Base-by-base conservation (phyloP, 441 rosid genomes). In the Manihot esculenta region DNA sequence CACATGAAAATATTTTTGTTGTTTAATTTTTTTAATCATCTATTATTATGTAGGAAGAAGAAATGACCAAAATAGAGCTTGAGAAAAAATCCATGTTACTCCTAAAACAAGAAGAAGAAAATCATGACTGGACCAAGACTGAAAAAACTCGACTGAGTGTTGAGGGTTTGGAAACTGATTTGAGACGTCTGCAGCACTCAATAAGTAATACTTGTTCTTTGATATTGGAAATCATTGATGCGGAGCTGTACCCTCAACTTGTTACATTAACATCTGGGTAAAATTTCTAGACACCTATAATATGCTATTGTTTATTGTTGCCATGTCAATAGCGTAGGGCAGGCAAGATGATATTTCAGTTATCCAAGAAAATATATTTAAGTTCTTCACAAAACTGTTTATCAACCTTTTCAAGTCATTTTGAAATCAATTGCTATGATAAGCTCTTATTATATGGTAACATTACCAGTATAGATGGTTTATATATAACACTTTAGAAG, bases 231-330 rank as follows among this genome's bases (percentile, higher is more conserved):
- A 80, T 87, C 55, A 87, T 92, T 68, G 88, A 90, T 50, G 83
- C 78, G 68, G 99, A 94, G 86, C 90, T 94, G 68, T 81, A 89
- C 75, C 99, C 98, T 47, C 99, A 94, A 79, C 87, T 92, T 64
- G 81, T 87, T 66, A 72, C 90, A 42, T 76, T 94, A 78, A 86
- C 84, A 79, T 84, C 94, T 0, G 98, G 98, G 99, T 94, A 92
- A 86, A 73, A 56, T 12, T 27, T 45, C 5, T 45, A 59, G 20
- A 60, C 20, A 11, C 56, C 24, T 24, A n/a, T 66, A 11, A 7
- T 27, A 49, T 44, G 56, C 48, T 35, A 0, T 60, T 60, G 10
- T 59, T 59, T 59, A 17, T 24, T 68, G 15, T 53, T 30, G 33
- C 2, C 27, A 27, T 35, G n/a, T 35, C 20, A 13, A 13, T 66